Evolutionary conservation across 371 early-diverging fungal genomes (phyloP).

Genomic region (Mucor ambiguus): DNA sequence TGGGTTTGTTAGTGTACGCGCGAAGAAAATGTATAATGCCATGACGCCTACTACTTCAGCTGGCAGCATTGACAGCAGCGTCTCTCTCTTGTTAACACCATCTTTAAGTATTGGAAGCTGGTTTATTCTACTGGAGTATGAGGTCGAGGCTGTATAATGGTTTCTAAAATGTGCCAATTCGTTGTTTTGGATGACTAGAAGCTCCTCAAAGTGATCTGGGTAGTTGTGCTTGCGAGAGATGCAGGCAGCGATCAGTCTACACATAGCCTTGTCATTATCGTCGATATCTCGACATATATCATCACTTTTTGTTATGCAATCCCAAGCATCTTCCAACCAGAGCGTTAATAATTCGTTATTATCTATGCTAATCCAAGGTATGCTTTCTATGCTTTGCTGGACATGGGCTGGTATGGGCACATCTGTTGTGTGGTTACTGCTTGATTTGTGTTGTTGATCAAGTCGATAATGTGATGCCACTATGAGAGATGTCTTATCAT

Average conservation of each 20-base stretch:
- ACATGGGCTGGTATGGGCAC: background rate
- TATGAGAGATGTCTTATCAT: background rate
- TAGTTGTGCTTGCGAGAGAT: slow-evolving; percentile 24
- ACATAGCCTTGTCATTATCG: slow-evolving; percentile 40
- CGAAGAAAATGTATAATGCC: slow-evolving; percentile 28
- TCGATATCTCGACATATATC: slow-evolving; percentile 14
- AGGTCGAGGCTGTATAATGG: background rate
- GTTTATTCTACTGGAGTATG: background rate
- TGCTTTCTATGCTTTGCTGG: background rate
- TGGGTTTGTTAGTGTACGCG: background rate
- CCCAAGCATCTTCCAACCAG: slow-evolving; percentile 38
- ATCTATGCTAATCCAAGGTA: slow-evolving; percentile 10
- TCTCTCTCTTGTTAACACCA: background rate
- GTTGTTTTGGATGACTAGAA: slow-evolving; percentile 39
- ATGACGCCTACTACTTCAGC: slow-evolving; percentile 25
- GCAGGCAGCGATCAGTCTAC: slow-evolving; percentile 35
- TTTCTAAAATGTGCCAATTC: slow-evolving; percentile 32
- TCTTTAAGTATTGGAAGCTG: background rate
- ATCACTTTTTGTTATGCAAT: background rate
- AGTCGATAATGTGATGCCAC: slow-evolving; percentile 5
- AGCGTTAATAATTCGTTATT: slow-evolving; percentile 10
- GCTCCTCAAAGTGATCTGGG: slow-evolving; percentile 20
- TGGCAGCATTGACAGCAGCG: slow-evolving; percentile 10
- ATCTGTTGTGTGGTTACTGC: background rate
- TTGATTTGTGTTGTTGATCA: slow-evolving; percentile 13